Percentiles rank a stretch among this genome's conserved stretches.
These are phyloP conservation scores for Cardiospermum halicacabum DNA, from an alignment of 345 rosid genomes.

Conservation along the genomic window DNA sequence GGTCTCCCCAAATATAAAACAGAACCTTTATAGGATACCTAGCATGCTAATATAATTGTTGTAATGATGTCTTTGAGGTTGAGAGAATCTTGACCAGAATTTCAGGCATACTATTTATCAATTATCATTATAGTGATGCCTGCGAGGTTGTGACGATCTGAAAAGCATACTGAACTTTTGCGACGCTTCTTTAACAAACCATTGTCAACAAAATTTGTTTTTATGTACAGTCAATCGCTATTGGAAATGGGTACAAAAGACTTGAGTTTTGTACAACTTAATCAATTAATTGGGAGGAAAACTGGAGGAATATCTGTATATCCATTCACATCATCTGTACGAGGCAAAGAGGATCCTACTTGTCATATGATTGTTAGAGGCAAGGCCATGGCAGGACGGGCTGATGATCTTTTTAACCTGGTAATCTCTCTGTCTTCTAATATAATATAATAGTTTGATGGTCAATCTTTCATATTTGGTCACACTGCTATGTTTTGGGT, in stretches of 20 bases:
- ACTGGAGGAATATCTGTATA: slow-evolving; percentile 96
- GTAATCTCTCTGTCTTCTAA: too few species aligned
- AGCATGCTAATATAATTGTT: background rate
- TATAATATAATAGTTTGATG: background rate
- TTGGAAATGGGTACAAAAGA: slow-evolving; percentile 97
- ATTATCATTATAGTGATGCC: too few species aligned
- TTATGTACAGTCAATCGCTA: slow-evolving; percentile 71
- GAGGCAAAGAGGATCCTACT: slow-evolving; percentile 71
- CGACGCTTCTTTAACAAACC: too few species aligned
- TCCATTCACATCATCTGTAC: slow-evolving; percentile 83
- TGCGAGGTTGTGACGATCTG: too few species aligned
- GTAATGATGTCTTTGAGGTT: background rate
- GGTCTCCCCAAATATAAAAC: background rate
- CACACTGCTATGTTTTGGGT: background rate
- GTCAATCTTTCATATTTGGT: background rate
- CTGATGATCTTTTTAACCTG: slow-evolving; percentile 88
- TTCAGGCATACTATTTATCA: too few species aligned
- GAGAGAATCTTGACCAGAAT: too few species aligned
- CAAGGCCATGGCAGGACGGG: slow-evolving; percentile 89
- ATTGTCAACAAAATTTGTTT: background rate
- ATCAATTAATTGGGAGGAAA: slow-evolving; percentile 97
- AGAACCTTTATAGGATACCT: background rate
- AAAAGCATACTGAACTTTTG: too few species aligned
- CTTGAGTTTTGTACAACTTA: slow-evolving; percentile 87
- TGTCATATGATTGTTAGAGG: slow-evolving; percentile 87